Evolutionary conservation across 495 filamentous ascomycete genomes (phyloP).

Genomic region (Polyplosphaeria fusca): DNA sequence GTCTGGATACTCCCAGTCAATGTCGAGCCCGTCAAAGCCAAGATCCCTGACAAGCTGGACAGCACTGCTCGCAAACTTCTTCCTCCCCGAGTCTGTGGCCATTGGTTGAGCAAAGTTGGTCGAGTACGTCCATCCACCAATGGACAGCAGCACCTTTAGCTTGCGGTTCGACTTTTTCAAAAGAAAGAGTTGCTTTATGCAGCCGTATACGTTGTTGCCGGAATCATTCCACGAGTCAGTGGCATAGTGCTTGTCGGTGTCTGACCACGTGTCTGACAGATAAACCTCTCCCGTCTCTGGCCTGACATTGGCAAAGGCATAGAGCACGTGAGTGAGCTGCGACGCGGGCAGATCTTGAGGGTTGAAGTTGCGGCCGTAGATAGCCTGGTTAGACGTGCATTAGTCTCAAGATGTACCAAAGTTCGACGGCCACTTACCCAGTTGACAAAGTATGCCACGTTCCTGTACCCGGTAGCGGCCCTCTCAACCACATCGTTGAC

Average conservation of each 20-base stretch:
- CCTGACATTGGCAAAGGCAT: constrained; percentile 82
- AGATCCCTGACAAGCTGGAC: constrained; percentile 65
- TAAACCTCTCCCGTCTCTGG: constrained; percentile 77
- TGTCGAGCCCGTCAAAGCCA: constrained; percentile 35
- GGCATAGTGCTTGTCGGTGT: constrained; percentile 83
- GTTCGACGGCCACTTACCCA: constrained; percentile 50
- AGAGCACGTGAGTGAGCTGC: constrained; percentile 89
- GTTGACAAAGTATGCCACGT: constrained; percentile 88
- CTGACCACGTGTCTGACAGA: constrained; percentile 79
- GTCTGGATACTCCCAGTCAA: constrained; percentile 36
- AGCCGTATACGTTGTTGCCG: constrained; percentile 68
- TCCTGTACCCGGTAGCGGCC: constrained; percentile 49
- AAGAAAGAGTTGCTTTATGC: constrained; percentile 89
- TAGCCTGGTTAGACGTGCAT: constrained; percentile 47
- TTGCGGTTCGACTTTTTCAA: constrained; percentile 85
- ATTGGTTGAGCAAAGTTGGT: constrained; percentile 78
- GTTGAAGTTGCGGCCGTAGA: constrained; percentile 80
- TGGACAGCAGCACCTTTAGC: constrained; percentile 85
- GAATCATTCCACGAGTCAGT: constrained; percentile 68
- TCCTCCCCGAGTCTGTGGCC: constrained; percentile 57
- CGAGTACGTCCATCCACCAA: constrained; percentile 96
- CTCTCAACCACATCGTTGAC: constrained; percentile 11
- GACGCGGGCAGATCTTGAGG: constrained; percentile 84
- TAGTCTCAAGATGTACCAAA: neutral
- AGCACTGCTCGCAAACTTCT: constrained; percentile 63